Evolutionary conservation across 2,329 filamentous ascomycete species (phyloP), one percentile per base, ranked within the genome.

Genomic region (Apiospora sp.): DNA sequence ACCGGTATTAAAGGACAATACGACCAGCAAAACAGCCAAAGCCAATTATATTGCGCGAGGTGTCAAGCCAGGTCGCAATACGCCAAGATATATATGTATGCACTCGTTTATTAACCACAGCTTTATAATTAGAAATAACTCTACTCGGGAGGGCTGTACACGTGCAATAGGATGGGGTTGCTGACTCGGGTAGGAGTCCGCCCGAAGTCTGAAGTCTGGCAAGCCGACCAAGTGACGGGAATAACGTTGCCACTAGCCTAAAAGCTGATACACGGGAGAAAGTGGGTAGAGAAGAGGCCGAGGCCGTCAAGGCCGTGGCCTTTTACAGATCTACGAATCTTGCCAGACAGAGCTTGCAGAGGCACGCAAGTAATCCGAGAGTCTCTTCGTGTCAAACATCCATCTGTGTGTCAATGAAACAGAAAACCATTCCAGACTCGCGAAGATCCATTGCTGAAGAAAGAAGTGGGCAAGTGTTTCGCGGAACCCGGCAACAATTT

Each of bases 181-280:
- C 30, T 64, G 58, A 64, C 58, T 41, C 58, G 58, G 58, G 58
- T 64, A 64, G 19, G 34, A 41, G 34, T 4, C 58, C n/a, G 58
- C 19, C 58, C 58, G 58, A 41, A 64, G 58, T 41, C 54, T 37
- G 30, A 37, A 61, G 46, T 49, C 27, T 58, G 51, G 27, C 27
- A 1, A 22, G 51, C 34, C 58, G 58, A 41, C 22, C 16, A 64
- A 10, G 7, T 22, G 10, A 41, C 10, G 58, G 34, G 58, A 64
- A 64, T 64, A 64, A 64, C 58, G 58, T 64, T 64, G 34, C 30
- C 22, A 41, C 58, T 64, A 64, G 34, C 34, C 58, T 41, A 14
- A 22, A 22, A 64, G 22, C 58, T 64, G 58, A 64, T 64, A 64
- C 58, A 64, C 58, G 58, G 58, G 58, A 64, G 58, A 64, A 64